Conservation (phyloP, 345 rosid species). For the Melaleuca quinquenervia region DNA sequence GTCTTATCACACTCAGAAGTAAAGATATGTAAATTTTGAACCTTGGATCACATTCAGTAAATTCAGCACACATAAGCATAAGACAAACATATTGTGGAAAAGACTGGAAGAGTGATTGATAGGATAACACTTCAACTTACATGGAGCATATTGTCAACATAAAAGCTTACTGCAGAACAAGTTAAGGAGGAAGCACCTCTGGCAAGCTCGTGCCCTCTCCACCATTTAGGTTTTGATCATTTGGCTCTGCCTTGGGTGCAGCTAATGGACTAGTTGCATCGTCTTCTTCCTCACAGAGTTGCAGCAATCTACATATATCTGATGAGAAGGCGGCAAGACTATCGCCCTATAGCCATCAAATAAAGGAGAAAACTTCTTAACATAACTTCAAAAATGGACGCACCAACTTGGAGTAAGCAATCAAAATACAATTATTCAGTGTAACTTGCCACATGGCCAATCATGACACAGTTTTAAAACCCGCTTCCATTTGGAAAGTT, state of each 20-base stretch:
- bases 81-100: not conserved
- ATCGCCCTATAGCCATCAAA: constrained; percentile 44
- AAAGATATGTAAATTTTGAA: not conserved
- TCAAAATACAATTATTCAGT: not conserved
- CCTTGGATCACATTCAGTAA: not conserved
- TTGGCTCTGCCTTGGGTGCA: constrained; percentile 78
- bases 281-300: constrained; percentile 93
- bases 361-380: not conserved
- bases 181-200: constrained; percentile 29
- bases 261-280: constrained; percentile 87
- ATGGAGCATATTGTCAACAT: not conserved
- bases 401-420: not conserved
- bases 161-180: not conserved
- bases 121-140: not conserved
- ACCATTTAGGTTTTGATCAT: constrained; percentile 52
- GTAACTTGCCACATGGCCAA: not conserved
- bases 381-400: not conserved
- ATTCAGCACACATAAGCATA: not conserved
- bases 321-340: constrained; percentile 79
- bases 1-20: not conserved
- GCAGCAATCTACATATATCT: constrained; percentile 81
- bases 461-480: not conserved
- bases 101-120: not conserved
- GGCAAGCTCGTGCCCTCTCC: constrained; percentile 37
- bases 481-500: not conserved